These are phyloP conservation scores for Trifolium dubium DNA, from an alignment of 306 rosid genomes.

Conservation along the genomic window DNA sequence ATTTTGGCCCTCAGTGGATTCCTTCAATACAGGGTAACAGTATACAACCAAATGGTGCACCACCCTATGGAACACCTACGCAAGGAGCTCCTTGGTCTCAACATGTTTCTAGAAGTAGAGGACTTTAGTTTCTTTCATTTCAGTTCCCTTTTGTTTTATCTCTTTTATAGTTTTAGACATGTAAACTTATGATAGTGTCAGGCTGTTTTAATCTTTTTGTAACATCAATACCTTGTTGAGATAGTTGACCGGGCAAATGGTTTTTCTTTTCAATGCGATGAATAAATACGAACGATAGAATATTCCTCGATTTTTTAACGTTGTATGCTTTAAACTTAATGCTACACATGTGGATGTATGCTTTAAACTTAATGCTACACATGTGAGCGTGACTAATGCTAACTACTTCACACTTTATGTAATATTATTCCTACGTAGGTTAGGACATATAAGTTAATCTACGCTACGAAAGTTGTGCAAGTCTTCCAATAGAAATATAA, in stretches of 20 bases:
- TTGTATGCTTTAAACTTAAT: too few species aligned
- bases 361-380: neutral
- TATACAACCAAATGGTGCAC: constrained; percentile 45
- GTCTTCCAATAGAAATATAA: too few species aligned
- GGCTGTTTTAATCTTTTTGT: constrained; percentile 8
- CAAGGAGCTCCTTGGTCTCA: constrained; percentile 60
- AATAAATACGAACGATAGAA: constrained; percentile 31
- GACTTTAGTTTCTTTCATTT: constrained; percentile 44
- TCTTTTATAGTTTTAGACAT: constrained; percentile 38
- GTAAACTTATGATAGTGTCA: constrained; percentile 43
- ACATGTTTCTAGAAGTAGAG: constrained; percentile 69
- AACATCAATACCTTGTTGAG: constrained; percentile 13
- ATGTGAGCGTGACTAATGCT: neutral
- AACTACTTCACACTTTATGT: neutral
- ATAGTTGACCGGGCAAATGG: neutral
- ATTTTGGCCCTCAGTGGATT: constrained; percentile 53
- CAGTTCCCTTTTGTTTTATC: neutral
- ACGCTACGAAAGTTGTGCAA: neutral
- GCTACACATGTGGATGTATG: neutral
- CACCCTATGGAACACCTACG: constrained; percentile 50
- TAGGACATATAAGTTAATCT: neutral
- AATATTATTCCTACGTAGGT: neutral
- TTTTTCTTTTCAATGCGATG: neutral
- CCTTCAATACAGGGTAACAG: constrained; percentile 49
- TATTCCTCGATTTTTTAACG: neutral